phyloP scores from a whole-genome alignment of 352 stramenopile species.

The Phytophthora ohioensis region DNA sequence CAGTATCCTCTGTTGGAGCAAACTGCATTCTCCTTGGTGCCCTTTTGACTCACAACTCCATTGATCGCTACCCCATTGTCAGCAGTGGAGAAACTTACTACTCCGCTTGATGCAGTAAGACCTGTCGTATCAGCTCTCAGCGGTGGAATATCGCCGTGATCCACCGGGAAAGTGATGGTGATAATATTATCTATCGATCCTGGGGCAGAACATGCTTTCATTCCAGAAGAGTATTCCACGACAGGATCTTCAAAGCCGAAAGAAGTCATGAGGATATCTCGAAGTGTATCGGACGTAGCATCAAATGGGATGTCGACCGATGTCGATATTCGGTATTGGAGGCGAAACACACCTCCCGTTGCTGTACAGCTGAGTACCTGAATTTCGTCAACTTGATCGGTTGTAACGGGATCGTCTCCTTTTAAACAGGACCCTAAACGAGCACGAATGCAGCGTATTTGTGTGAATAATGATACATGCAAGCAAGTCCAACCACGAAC shows the following conservation, averaged over 20 bases:
- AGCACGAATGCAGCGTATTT: not conserved
- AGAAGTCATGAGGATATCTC: conserved; percentile 56
- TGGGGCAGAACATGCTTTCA: conserved; percentile 46
- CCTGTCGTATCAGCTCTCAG: conserved; percentile 51
- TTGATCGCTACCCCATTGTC: conserved; percentile 55
- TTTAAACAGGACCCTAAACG: conserved; percentile 79
- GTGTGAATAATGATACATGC: not conserved
- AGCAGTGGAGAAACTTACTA: conserved; percentile 36
- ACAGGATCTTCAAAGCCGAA: conserved; percentile 61
- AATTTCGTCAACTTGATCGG: conserved; percentile 83
- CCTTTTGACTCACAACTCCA: conserved; percentile 54
- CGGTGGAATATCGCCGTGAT: conserved; percentile 59
- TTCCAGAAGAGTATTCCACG: conserved; percentile 55
- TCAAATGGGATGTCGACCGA: conserved; percentile 75
- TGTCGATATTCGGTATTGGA: conserved; percentile 61
- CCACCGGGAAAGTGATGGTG: conserved; percentile 59
- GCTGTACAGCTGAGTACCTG: conserved; percentile 79
- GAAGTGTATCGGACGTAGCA: conserved; percentile 44
- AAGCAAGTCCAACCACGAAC: not conserved
- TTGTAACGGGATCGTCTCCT: conserved; percentile 88
- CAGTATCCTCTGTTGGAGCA: conserved; percentile 92
- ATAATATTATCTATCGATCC: conserved; percentile 56
- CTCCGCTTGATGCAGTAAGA: conserved; percentile 28
- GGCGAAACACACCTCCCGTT: conserved; percentile 61
- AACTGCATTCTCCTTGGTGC: conserved; percentile 90